Conservation (phyloP, 768 basidiomycete genomes). For the Pisolithus orientalis region DNA sequence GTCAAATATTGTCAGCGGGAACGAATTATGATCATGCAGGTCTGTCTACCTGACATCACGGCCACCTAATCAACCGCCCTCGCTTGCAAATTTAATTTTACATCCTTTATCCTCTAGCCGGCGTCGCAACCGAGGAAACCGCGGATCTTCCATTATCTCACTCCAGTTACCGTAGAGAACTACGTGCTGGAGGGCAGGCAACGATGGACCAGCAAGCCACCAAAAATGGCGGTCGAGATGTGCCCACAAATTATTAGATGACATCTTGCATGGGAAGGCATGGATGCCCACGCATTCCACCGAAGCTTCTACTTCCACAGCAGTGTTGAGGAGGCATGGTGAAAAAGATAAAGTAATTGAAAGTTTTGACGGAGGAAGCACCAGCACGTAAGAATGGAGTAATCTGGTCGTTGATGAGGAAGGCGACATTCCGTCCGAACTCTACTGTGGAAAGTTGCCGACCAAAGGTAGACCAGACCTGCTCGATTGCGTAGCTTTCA, state of each 20-base stretch:
- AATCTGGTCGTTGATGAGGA: slow-evolving; percentile 45
- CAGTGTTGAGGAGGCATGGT: slow-evolving; percentile 23
- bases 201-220: slow-evolving; percentile 32
- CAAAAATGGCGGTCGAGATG: slow-evolving; percentile 38
- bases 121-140: slow-evolving; percentile 28
- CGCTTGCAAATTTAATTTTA: slow-evolving; percentile 17
- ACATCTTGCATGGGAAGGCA: slow-evolving; percentile 38
- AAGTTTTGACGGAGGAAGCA: slow-evolving; percentile 34
- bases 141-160: slow-evolving; percentile 30
- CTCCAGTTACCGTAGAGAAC: slow-evolving; percentile 52
- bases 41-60: not conserved
- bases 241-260: slow-evolving; percentile 30
- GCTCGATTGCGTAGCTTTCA: slow-evolving; percentile 31
- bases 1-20: too few species aligned
- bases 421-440: slow-evolving; percentile 51
- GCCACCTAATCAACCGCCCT: slow-evolving; percentile 1
- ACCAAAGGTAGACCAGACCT: slow-evolving; percentile 47
- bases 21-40: too few species aligned
- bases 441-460: slow-evolving; percentile 47
- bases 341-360: slow-evolving; percentile 56
- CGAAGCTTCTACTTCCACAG: slow-evolving; percentile 24
- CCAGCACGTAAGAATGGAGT: slow-evolving; percentile 41
- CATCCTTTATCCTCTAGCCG: slow-evolving; percentile 30
- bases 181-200: slow-evolving; percentile 42
- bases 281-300: slow-evolving; percentile 48